Evolutionary conservation across 2,329 filamentous ascomycete genomes (phyloP).

Genomic region (Aspergillus latus): DNA sequence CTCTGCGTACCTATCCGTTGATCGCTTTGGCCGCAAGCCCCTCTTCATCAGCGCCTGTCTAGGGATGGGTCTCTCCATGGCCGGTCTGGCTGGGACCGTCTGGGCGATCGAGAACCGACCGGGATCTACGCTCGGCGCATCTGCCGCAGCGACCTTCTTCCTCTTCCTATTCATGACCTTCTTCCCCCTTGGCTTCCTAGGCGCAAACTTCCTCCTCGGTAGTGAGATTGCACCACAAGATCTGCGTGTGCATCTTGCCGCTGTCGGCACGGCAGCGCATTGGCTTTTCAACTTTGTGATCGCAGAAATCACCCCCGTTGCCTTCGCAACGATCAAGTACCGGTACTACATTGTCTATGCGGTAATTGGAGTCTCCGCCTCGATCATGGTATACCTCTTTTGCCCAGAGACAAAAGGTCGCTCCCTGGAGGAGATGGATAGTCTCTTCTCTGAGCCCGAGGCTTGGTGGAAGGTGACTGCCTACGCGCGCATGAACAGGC

Average conservation of each 20-base stretch:
- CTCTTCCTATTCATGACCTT: conserved; percentile 12
- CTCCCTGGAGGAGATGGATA: conserved; percentile 1
- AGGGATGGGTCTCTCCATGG: conserved; percentile 17
- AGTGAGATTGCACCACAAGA: conserved; percentile 9
- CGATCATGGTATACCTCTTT: conserved; percentile 16
- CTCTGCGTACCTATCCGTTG: conserved; percentile 13
- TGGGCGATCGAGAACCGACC: neutral
- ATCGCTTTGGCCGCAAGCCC: conserved; percentile 14
- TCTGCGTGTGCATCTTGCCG: conserved; percentile 2
- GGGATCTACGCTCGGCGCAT: neutral
- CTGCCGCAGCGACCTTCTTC: conserved; percentile 2
- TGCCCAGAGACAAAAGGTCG: conserved; percentile 14
- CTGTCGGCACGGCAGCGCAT: conserved; percentile 8
- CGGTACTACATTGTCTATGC: conserved; percentile 15
- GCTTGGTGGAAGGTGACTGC: too few species aligned
- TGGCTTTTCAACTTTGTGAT: conserved; percentile 12
- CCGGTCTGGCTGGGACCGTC: conserved; percentile 12
- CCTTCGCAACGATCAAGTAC: conserved; percentile 7
- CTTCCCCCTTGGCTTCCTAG: conserved; percentile 4
- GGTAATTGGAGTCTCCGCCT: conserved; percentile 14
- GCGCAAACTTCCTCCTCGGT: conserved; percentile 9
- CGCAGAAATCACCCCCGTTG: conserved; percentile 12
- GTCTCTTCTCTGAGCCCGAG: neutral
- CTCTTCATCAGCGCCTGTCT: conserved; percentile 13
- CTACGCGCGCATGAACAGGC: too few species aligned